phyloP scores from a whole-genome alignment of 495 filamentous ascomycete species.

The Peziza echinospora region DNA sequence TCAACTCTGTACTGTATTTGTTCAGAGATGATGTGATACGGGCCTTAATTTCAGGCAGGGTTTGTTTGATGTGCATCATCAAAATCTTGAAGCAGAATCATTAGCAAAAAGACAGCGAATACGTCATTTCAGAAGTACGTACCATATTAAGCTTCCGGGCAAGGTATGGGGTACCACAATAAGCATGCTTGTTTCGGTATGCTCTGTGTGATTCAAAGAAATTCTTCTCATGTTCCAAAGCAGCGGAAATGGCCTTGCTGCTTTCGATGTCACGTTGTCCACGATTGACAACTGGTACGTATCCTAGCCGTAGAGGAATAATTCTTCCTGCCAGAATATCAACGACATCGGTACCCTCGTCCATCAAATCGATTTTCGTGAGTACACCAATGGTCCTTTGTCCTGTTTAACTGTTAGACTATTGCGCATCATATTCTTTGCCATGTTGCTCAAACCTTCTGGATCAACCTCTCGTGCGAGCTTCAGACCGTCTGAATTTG shows the following conservation, averaged over 20 bases:
- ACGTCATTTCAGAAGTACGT: conserved; percentile 10
- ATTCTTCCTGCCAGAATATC: conserved; percentile 97
- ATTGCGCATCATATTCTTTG: neutral
- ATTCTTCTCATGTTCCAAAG: conserved; percentile 82
- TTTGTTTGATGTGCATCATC: conserved; percentile 99
- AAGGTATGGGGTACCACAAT: conserved; percentile 94
- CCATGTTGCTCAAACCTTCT: conserved; percentile 39
- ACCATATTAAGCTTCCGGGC: conserved; percentile 89
- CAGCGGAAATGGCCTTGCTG: conserved; percentile 78
- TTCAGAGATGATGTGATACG: conserved; percentile 80
- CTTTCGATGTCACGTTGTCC: conserved; percentile 98
- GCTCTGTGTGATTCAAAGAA: conserved; percentile 99
- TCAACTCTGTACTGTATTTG: conserved; percentile 71
- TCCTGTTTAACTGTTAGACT: conserved; percentile 3
- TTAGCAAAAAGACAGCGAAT: too few species aligned
- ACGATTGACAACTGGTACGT: conserved; percentile 96
- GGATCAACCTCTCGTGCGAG: conserved; percentile 93
- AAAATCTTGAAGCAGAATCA: conserved; percentile 51
- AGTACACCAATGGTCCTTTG: conserved; percentile 97
- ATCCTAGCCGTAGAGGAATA: conserved; percentile 85
- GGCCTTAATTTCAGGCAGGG: conserved; percentile 91
- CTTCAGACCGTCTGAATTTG: conserved; percentile 95
- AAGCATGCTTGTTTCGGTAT: conserved; percentile 93
- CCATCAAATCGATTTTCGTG: conserved; percentile 98
- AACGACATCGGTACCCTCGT: conserved; percentile 96